These are phyloP conservation scores for Phyllosticta paracitricarpa DNA, from an alignment of 2,329 filamentous ascomycete genomes.

Conservation along the genomic window DNA sequence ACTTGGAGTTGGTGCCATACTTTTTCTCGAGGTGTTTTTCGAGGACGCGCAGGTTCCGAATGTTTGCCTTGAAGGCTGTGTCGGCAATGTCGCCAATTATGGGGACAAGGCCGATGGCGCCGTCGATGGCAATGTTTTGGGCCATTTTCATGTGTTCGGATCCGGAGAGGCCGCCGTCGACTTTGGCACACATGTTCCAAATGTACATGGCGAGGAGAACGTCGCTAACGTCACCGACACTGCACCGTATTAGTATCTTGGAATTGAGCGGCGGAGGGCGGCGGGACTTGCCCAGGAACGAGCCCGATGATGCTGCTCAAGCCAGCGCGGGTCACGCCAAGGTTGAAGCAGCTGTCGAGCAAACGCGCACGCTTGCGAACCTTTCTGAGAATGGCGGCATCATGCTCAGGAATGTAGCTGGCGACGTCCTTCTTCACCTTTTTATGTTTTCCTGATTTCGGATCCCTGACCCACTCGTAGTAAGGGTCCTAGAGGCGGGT, in stretches of 20 bases:
- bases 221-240: conserved; percentile 62
- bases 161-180: conserved; percentile 65
- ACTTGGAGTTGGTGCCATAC: conserved; percentile 40
- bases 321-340: conserved; percentile 71
- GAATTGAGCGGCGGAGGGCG: neutral
- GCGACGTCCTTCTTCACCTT: conserved; percentile 80
- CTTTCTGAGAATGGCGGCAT: conserved; percentile 71
- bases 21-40: conserved; percentile 59
- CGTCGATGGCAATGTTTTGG: conserved; percentile 67
- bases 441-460: conserved; percentile 64
- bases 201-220: conserved; percentile 65
- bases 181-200: conserved; percentile 14
- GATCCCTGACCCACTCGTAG: conserved; percentile 72
- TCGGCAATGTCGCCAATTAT: conserved; percentile 69
- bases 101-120: conserved; percentile 62
- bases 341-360: conserved; percentile 78
- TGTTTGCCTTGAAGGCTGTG: conserved; percentile 64
- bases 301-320: conserved; percentile 82
- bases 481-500: conserved; percentile 63
- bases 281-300: conserved; percentile 58
- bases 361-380: conserved; percentile 79
- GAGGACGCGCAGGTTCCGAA: conserved; percentile 60
- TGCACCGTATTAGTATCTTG: neutral
- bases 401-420: conserved; percentile 70
- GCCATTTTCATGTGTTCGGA: conserved; percentile 61